phyloP scores from a whole-genome alignment of 1,284 basidiomycete genomes.

The Takashimella koratensis region DNA sequence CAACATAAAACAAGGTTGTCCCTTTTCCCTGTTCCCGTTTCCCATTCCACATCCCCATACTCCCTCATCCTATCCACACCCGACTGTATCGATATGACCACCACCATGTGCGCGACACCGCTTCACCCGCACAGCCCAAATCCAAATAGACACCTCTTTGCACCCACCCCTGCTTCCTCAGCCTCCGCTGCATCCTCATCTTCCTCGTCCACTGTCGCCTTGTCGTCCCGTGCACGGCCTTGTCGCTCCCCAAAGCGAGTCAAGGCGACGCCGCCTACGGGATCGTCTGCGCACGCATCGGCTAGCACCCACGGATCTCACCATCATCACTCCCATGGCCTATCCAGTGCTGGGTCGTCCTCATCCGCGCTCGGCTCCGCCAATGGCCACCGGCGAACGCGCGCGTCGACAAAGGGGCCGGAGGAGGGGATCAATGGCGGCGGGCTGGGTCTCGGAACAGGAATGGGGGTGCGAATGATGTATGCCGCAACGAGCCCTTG shows the following conservation, averaged over 20 bases:
- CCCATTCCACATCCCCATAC: not conserved
- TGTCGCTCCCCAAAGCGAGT: constrained; percentile 35
- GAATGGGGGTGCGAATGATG: not conserved
- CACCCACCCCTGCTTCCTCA: not conserved
- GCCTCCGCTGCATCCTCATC: not conserved
- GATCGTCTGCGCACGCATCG: constrained; percentile 7
- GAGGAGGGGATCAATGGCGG: not conserved
- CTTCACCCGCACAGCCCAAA: constrained; percentile 1
- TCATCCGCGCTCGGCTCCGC: not conserved
- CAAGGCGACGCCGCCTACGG: constrained; percentile 24
- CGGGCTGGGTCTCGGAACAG: not conserved
- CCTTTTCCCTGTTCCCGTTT: not conserved
- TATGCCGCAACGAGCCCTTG: constrained; percentile 6
- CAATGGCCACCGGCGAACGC: not conserved
- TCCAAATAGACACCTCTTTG: not conserved
- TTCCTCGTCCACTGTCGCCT: not conserved
- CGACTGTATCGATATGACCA: not conserved
- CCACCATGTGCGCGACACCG: not conserved
- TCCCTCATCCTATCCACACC: constrained; percentile 1
- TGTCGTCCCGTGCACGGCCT: constrained; percentile 4
- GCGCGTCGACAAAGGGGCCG: not conserved
- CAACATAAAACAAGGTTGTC: too few relatives aligned
- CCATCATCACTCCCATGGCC: not conserved
- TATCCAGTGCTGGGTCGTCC: not conserved
- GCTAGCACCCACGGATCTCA: too few relatives aligned